Conservation (phyloP, 768 basidiomycete genomes). For the Suillus decipiens region DNA sequence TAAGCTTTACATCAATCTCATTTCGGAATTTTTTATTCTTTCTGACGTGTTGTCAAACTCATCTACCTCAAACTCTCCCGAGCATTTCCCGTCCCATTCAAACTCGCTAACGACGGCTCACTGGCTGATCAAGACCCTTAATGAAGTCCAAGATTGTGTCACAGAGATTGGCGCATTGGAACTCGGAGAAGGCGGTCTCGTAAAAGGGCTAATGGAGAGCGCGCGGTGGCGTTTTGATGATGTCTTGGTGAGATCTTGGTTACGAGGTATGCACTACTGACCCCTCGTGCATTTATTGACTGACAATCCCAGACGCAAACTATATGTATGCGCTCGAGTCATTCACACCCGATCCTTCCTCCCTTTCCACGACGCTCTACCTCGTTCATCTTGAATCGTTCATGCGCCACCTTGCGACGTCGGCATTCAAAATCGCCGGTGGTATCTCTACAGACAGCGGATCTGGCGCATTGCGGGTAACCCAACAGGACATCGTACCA, state of each 20-base stretch:
- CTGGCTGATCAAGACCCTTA: slow-evolving; percentile 77
- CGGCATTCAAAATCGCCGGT: slow-evolving; percentile 79
- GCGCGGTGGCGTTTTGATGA: slow-evolving; percentile 89
- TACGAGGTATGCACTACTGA: slow-evolving; percentile 60
- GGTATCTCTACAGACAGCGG: slow-evolving; percentile 60
- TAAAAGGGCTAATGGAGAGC: slow-evolving; percentile 75
- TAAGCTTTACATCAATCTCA: slow-evolving; percentile 78
- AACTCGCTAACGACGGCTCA: slow-evolving; percentile 83
- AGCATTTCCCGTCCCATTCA: slow-evolving; percentile 66
- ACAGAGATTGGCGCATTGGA: slow-evolving; percentile 81
- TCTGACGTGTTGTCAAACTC: slow-evolving; percentile 71
- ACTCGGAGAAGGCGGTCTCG: slow-evolving; percentile 72
- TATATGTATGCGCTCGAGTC: slow-evolving; percentile 82
- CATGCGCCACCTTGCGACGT: slow-evolving; percentile 74
- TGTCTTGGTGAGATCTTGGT: slow-evolving; percentile 75
- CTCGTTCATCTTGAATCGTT: slow-evolving; percentile 78
- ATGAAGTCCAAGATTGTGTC: slow-evolving; percentile 84
- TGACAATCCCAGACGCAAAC: slow-evolving; percentile 64
- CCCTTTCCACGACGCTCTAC: slow-evolving; percentile 71
- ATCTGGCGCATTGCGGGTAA: slow-evolving; percentile 49
- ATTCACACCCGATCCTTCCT: slow-evolving; percentile 70
- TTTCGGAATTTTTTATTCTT: slow-evolving; percentile 85
- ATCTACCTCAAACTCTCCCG: slow-evolving; percentile 43
- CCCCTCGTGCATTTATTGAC: background rate
- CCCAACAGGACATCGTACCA: slow-evolving; percentile 63